Percentiles rank a stretch among this genome's conserved stretches.
Conservation (phyloP, 768 basidiomycete genomes). For the Suillus placidus region DNA sequence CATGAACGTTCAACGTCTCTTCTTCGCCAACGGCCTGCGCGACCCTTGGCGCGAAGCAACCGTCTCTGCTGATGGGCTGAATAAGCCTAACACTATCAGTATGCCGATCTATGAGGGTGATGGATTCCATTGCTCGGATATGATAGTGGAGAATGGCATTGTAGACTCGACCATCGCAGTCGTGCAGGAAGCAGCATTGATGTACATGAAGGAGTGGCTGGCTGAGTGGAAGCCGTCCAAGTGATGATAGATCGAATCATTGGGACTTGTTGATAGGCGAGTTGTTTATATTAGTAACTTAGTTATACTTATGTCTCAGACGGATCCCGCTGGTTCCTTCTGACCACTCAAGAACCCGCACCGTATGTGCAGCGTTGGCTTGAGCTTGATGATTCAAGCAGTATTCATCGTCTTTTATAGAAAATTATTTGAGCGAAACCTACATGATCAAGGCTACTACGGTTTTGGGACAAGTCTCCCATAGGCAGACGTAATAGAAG, state of each 20-base stretch:
- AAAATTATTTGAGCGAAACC: background rate
- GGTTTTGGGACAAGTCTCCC: no score
- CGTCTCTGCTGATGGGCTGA: constrained; percentile 56
- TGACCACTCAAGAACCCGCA: background rate
- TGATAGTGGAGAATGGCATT: constrained; percentile 42
- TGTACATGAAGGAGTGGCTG: constrained; percentile 60
- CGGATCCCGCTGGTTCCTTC: background rate
- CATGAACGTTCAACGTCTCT: constrained; percentile 55
- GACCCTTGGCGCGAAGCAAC: constrained; percentile 77
- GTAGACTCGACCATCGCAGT: constrained; percentile 53
- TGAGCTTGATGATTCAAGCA: background rate
- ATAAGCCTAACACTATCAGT: constrained; percentile 47
- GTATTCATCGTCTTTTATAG: background rate
- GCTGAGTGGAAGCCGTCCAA: constrained; percentile 34
- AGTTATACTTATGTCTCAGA: no score
- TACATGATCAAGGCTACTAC: no score
- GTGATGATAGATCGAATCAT: background rate
- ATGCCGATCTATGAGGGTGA: constrained; percentile 62
- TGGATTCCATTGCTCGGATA: constrained; percentile 72
- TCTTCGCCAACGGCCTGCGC: constrained; percentile 68
- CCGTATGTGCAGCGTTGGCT: no score
- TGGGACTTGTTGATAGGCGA: background rate
- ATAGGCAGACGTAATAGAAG: no score
- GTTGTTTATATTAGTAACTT: background rate
- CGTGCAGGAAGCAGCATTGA: constrained; percentile 58